Conservation (phyloP, 257 asterid species). For the Buddleja alternifolia region DNA sequence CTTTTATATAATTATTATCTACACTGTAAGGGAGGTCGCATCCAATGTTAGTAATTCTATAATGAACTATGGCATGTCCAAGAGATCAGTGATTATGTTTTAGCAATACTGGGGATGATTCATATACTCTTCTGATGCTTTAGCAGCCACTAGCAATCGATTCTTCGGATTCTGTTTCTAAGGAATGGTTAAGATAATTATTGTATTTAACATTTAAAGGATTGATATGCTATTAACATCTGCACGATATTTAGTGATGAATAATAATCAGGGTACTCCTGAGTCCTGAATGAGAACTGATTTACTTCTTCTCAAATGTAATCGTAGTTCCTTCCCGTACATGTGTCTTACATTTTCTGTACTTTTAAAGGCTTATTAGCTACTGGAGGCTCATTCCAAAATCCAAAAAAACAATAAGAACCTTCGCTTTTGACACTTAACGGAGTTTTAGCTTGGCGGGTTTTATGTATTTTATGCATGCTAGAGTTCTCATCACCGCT, state of each 20-base stretch:
- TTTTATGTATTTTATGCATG: background rate
- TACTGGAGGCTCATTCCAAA: background rate
- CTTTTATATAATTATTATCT: background rate
- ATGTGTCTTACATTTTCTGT: background rate
- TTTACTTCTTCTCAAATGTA: slow-evolving; percentile 9
- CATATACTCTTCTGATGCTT: slow-evolving; percentile 7
- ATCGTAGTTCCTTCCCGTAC: slow-evolving; percentile 2
- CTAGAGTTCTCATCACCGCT: background rate
- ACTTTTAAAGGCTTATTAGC: background rate
- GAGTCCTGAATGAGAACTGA: background rate
- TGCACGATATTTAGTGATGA: background rate
- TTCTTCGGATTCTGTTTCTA: slow-evolving; percentile 13
- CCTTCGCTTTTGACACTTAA: slow-evolving; percentile 7
- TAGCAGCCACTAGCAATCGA: background rate
- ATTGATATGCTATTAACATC: background rate
- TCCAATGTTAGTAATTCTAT: background rate
- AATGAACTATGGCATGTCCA: background rate
- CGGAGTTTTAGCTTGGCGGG: background rate
- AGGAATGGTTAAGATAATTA: background rate
- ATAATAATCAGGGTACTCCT: slow-evolving; percentile 4
- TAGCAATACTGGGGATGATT: background rate
- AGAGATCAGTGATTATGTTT: background rate
- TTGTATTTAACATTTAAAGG: background rate
- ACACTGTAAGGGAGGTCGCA: background rate
- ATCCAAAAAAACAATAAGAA: background rate